Percentiles rank a stretch among this genome's conserved stretches.
Conservation (phyloP, 495 filamentous ascomycete genomes). For the Parmelia sp. region DNA sequence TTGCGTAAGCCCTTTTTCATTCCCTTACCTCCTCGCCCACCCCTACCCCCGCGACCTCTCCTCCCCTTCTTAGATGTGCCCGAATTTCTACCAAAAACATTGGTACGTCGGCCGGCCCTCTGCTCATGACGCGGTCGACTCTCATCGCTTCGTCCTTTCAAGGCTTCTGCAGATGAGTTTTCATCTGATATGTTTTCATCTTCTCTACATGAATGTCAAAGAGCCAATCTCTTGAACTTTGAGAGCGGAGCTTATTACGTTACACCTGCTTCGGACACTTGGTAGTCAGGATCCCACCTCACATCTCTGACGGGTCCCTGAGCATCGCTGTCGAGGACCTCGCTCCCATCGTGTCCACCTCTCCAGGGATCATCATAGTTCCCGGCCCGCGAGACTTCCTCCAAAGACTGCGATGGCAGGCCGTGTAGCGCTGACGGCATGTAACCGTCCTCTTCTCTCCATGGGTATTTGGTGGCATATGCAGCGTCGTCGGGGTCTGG, state of each 20-base stretch:
- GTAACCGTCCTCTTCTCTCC: slow-evolving; percentile 15
- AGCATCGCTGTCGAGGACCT: slow-evolving; percentile 1
- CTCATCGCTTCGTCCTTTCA: neutral
- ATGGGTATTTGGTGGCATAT: slow-evolving; percentile 18
- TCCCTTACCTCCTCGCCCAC: slow-evolving; percentile 42
- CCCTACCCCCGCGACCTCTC: slow-evolving; percentile 21
- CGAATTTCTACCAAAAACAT: neutral
- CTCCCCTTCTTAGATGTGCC: neutral
- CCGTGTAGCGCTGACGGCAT: slow-evolving; percentile 9
- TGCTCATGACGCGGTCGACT: neutral
- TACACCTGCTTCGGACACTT: slow-evolving; percentile 9
- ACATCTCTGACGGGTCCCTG: neutral
- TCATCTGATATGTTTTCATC: slow-evolving; percentile 22
- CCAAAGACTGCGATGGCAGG: neutral
- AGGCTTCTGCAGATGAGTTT: neutral
- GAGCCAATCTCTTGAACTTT: neutral
- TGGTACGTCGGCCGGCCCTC: neutral
- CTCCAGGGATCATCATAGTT: neutral
- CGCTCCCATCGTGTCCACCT: neutral
- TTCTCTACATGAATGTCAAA: slow-evolving; percentile 14
- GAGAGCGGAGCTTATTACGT: slow-evolving; percentile 8
- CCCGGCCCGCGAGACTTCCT: neutral
- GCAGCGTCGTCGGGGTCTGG: slow-evolving; percentile 24
- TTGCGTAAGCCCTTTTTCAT: slow-evolving; percentile 61
- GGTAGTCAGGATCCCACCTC: slow-evolving; percentile 21